These are phyloP conservation scores for Yamadazyma dushanensis DNA, from an alignment of 1,139 yeast species.

Conservation along the genomic window DNA sequence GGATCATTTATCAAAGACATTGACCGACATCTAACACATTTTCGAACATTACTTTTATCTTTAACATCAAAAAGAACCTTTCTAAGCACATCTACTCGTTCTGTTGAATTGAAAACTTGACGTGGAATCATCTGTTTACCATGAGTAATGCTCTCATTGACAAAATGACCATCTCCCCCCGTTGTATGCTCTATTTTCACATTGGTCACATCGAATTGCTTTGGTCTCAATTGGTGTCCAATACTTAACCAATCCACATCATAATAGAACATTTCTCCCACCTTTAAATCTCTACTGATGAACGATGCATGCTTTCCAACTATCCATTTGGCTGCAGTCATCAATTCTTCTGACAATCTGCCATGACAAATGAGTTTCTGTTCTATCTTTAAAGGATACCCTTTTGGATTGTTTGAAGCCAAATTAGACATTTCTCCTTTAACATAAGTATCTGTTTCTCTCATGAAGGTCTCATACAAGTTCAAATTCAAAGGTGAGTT, in stretches of 20 bases:
- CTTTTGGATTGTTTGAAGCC: slow-evolving; percentile 28
- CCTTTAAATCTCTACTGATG: slow-evolving; percentile 40
- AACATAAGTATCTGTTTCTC: slow-evolving; percentile 46
- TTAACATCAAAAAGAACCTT: slow-evolving; percentile 33
- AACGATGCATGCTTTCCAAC: slow-evolving; percentile 34
- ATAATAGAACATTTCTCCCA: slow-evolving; percentile 59
- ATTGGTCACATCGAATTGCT: slow-evolving; percentile 9
- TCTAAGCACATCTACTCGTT: slow-evolving; percentile 45
- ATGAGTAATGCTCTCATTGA: slow-evolving; percentile 1
- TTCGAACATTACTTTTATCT: slow-evolving; percentile 28
- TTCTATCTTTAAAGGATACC: slow-evolving; percentile 49
- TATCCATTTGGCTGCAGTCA: slow-evolving; percentile 28
- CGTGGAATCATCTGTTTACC: slow-evolving; percentile 19
- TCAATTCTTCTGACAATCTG: slow-evolving; percentile 48
- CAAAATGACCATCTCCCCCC: slow-evolving; percentile 1
- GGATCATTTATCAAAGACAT: slow-evolving; percentile 54
- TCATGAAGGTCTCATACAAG: slow-evolving; percentile 61
- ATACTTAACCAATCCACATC: slow-evolving; percentile 71
- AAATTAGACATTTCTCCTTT: slow-evolving; percentile 28
- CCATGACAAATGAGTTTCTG: slow-evolving; percentile 70
- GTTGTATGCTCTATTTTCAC: slow-evolving; percentile 6
- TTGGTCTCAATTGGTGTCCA: slow-evolving; percentile 23
- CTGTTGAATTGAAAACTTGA: slow-evolving; percentile 23
- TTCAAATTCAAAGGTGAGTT: slow-evolving; percentile 59
- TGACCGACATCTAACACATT: slow-evolving; percentile 71